Evolutionary conservation across 2,329 filamentous ascomycete species (phyloP).

Genomic region (Coniochaeta sp.): DNA sequence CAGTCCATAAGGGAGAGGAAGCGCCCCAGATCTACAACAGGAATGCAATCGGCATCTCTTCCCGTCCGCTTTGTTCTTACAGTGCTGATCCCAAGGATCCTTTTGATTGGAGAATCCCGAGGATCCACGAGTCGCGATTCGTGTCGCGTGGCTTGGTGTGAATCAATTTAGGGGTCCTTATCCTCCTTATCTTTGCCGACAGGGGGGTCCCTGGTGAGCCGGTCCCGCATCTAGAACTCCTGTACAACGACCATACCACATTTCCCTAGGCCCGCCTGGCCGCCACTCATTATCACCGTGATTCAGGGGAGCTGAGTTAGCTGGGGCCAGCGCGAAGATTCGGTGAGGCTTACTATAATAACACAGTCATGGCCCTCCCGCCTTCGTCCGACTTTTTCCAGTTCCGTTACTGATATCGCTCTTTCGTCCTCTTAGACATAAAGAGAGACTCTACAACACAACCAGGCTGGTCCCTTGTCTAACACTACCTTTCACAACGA

Average conservation of each 20-base stretch:
- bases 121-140: background rate
- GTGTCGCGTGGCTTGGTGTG: background rate
- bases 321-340: background rate
- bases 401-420: background rate
- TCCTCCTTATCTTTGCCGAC: slow-evolving; percentile 1
- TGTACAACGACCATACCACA: background rate
- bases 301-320: background rate
- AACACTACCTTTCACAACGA: background rate
- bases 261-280: background rate
- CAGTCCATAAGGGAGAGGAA: background rate
- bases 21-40: background rate
- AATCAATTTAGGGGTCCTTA: slow-evolving; percentile 4
- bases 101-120: background rate
- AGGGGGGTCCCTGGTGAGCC: slow-evolving; percentile 1
- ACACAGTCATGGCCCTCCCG: background rate
- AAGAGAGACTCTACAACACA: too few relatives aligned
- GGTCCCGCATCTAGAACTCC: slow-evolving; percentile 3
- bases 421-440: background rate
- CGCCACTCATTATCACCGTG: background rate
- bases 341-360: slow-evolving; percentile 2
- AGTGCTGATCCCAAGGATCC: background rate
- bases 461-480: background rate
- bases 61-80: background rate
- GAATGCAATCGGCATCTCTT: background rate
- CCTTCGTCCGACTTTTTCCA: background rate